Conservation (phyloP, 1,284 basidiomycete genomes). For the Xerocomus cyaneibrunnescens region DNA sequence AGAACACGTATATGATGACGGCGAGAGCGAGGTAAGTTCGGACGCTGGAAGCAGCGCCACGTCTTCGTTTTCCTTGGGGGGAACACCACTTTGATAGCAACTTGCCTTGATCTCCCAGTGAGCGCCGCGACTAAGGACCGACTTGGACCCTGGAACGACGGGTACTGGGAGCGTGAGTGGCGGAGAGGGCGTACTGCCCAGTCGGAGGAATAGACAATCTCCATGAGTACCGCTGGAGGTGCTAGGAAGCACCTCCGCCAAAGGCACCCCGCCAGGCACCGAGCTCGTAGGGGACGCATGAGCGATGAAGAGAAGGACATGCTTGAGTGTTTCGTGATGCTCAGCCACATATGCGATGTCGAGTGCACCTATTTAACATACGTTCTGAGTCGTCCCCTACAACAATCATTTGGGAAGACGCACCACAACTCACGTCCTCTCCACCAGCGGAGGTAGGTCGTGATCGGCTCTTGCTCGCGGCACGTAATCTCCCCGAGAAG, state of each 20-base stretch:
- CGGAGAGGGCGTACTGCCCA: constrained; percentile 52
- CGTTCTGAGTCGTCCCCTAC: not conserved
- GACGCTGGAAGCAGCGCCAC: constrained; percentile 62
- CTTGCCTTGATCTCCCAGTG: constrained; percentile 73
- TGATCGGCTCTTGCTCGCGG: constrained; percentile 20
- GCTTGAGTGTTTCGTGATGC: constrained; percentile 78
- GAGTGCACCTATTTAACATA: constrained; percentile 40
- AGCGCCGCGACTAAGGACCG: constrained; percentile 52
- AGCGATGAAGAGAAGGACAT: constrained; percentile 62
- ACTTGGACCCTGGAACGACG: constrained; percentile 58
- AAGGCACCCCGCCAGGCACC: constrained; percentile 17
- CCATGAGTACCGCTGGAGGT: constrained; percentile 42
- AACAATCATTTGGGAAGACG: constrained; percentile 7
- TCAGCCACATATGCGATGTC: constrained; percentile 77
- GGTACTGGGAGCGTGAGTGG: constrained; percentile 66
- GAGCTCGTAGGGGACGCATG: constrained; percentile 30
- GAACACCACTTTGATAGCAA: constrained; percentile 27
- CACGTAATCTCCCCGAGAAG: constrained; percentile 24
- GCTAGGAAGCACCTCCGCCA: constrained; percentile 60
- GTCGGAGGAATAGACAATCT: constrained; percentile 59
- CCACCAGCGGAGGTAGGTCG: constrained; percentile 12
- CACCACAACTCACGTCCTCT: constrained; percentile 20
- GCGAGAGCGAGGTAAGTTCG: constrained; percentile 51
- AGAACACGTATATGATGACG: constrained; percentile 66
- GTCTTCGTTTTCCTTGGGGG: constrained; percentile 19